These are phyloP conservation scores for Alternaria ethzedia DNA, from an alignment of 2,329 filamentous ascomycete genomes.

Conservation along the genomic window DNA sequence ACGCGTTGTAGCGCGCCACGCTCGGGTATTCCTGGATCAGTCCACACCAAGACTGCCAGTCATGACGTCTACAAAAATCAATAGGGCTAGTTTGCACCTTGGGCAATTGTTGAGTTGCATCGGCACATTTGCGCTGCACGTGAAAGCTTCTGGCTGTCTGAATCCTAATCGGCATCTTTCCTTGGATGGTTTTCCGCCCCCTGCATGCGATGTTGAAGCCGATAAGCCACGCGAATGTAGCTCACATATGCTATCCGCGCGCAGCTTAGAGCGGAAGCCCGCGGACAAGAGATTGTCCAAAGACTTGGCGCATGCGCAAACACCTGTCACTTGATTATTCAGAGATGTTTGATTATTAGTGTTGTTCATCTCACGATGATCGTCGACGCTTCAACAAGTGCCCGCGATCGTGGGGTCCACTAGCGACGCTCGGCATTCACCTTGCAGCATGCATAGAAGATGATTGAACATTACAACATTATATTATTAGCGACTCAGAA, in stretches of 20 bases:
- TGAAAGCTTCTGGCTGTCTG: constrained; percentile 4
- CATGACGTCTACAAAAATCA: constrained; percentile 24
- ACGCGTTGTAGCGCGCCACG: constrained; percentile 18
- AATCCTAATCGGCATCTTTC: background rate
- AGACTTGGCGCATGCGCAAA: background rate
- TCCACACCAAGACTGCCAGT: constrained; percentile 10
- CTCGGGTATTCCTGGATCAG: constrained; percentile 8
- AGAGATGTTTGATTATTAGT: background rate
- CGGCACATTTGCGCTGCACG: constrained; percentile 1
- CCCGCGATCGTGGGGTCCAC: background rate
- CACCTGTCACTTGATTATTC: background rate
- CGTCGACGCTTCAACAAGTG: background rate
- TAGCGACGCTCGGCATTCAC: constrained; percentile 3
- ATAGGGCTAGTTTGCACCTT: constrained; percentile 2
- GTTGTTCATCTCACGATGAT: background rate
- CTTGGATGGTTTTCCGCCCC: background rate
- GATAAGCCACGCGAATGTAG: background rate
- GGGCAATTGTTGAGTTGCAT: background rate
- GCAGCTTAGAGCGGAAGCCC: background rate
- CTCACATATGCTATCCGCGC: background rate
- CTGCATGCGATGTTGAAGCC: background rate
- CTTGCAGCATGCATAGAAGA: background rate
- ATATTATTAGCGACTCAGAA: background rate
- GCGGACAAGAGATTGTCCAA: background rate
- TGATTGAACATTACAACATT: background rate